Percentiles rank a stretch among this genome's conserved stretches.
These are phyloP conservation scores for Laetiporus sulphureus DNA, from an alignment of 1,284 basidiomycete genomes.

Conservation along the genomic window DNA sequence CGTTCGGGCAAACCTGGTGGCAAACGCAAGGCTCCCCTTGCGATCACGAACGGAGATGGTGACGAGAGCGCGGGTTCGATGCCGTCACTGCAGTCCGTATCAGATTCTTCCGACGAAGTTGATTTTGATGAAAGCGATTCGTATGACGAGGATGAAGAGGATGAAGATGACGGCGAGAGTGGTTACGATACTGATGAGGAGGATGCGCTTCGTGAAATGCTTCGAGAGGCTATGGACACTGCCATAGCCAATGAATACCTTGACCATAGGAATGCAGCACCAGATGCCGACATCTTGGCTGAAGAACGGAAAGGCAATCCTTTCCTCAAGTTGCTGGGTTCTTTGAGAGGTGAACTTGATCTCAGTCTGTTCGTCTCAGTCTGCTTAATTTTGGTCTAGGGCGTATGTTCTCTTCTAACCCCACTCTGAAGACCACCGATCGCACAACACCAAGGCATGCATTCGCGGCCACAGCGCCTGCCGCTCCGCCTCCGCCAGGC, in stretches of 20 bases:
- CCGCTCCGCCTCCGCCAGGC: constrained; percentile 6
- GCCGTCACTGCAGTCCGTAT: constrained; percentile 57
- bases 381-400: constrained; percentile 32
- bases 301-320: constrained; percentile 62
- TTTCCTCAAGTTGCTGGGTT: constrained; percentile 65
- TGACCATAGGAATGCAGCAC: constrained; percentile 33
- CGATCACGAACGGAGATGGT: constrained; percentile 38
- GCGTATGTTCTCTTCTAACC: constrained; percentile 60
- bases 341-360: constrained; percentile 49
- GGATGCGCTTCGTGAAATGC: constrained; percentile 50
- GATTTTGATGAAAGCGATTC: constrained; percentile 29
- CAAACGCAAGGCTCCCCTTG: constrained; percentile 34
- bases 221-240: constrained; percentile 66
- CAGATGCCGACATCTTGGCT: constrained; percentile 35
- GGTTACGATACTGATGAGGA: constrained; percentile 66
- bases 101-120: constrained; percentile 40
- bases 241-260: constrained; percentile 53
- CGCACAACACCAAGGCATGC: constrained; percentile 24
- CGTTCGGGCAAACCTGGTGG: constrained; percentile 8
- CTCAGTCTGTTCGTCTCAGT: neutral
- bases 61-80: constrained; percentile 44
- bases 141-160: constrained; percentile 34
- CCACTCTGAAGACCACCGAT: constrained; percentile 43
- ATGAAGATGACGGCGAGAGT: constrained; percentile 32
- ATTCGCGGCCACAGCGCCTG: constrained; percentile 12